Evolutionary conservation across 2,329 filamentous ascomycete genomes (phyloP).

Genomic region (Botrytis byssoidea): DNA sequence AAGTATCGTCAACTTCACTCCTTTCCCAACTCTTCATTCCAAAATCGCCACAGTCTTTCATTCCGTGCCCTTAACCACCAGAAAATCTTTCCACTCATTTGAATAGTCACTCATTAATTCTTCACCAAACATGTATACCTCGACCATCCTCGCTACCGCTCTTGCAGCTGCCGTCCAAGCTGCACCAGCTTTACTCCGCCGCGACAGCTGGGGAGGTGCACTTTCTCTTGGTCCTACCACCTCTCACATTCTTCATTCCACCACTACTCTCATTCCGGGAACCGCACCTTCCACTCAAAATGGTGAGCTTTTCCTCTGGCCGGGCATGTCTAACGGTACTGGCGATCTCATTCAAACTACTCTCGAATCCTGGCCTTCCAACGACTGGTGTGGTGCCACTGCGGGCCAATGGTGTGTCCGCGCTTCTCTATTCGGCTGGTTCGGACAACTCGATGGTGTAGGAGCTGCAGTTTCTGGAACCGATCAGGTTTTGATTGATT

Average conservation of each 20-base stretch:
- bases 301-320: constrained; percentile 45
- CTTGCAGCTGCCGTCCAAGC: background rate
- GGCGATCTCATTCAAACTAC: constrained; percentile 46
- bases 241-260: constrained; percentile 43
- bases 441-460: constrained; percentile 42
- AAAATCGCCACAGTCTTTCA: background rate
- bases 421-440: constrained; percentile 43
- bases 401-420: constrained; percentile 45
- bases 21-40: background rate
- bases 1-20: background rate
- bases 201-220: constrained; percentile 42
- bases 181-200: background rate
- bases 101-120: background rate
- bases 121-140: background rate
- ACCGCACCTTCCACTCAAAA: constrained; percentile 41
- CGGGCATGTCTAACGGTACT: constrained; percentile 47
- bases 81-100: background rate
- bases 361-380: constrained; percentile 44
- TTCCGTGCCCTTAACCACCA: background rate
- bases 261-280: constrained; percentile 45
- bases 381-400: constrained; percentile 44
- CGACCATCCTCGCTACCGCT: background rate
- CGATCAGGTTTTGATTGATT: constrained; percentile 38
- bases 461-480: constrained; percentile 31
- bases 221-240: constrained; percentile 42